Conservation (phyloP, 805 yeast species). For the Saccharomyces kudriavzevii region DNA sequence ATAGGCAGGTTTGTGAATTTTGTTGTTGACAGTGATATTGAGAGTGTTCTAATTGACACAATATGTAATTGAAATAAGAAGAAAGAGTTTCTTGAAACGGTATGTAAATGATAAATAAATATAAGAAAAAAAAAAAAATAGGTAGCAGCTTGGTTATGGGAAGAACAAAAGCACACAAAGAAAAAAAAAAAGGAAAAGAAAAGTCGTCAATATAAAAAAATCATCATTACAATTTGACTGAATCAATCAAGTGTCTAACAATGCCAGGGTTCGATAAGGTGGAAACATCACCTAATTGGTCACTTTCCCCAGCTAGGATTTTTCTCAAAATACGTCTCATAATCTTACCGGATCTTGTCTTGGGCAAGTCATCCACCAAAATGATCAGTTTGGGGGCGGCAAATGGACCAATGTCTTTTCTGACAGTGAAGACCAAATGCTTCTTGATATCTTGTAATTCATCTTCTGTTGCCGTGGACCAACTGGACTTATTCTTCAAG, state of each 20-base stretch:
- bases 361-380: slow-evolving; percentile 70
- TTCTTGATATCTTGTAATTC: slow-evolving; percentile 50
- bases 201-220: neutral
- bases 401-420: slow-evolving; percentile 77
- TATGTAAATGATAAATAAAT: neutral
- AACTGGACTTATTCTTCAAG: slow-evolving; percentile 44
- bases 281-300: slow-evolving; percentile 71
- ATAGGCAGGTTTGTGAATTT: slow-evolving; percentile 24
- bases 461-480: slow-evolving; percentile 29
- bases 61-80: neutral
- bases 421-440: slow-evolving; percentile 58
- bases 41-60: neutral
- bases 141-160: neutral
- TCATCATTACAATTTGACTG: slow-evolving; percentile 31
- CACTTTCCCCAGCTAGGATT: slow-evolving; percentile 66
- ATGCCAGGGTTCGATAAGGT: slow-evolving; percentile 71
- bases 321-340: slow-evolving; percentile 82
- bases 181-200: too few species aligned
- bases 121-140: neutral
- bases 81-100: neutral
- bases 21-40: slow-evolving; percentile 13
- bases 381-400: slow-evolving; percentile 76
- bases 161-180: neutral
- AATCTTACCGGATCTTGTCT: slow-evolving; percentile 80
- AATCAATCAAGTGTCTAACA: slow-evolving; percentile 56